phyloP scores from a whole-genome alignment of 768 basidiomycete genomes.

The Termitomyces sp. region DNA sequence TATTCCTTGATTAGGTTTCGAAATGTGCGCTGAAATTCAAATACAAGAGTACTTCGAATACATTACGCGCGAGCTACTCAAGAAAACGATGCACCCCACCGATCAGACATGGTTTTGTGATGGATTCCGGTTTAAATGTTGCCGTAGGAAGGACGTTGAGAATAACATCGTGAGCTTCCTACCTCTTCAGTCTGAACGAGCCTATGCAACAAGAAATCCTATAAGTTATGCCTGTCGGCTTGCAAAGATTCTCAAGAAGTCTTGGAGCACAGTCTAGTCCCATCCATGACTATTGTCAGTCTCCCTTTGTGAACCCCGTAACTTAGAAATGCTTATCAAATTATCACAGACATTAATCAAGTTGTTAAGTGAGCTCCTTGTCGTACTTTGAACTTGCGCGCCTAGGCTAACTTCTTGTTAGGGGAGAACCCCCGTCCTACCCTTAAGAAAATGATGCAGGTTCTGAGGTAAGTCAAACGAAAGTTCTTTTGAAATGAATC shows the following conservation, averaged over 20 bases:
- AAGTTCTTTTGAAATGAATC: too few relatives aligned
- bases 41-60: neutral
- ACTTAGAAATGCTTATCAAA: neutral
- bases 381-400: neutral
- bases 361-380: neutral
- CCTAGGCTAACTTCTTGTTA: neutral
- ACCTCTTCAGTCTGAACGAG: neutral
- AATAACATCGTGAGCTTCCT: constrained; percentile 4
- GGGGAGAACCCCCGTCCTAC: neutral
- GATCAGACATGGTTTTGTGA: neutral
- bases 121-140: neutral
- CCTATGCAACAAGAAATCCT: neutral
- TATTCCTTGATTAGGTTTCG: neutral
- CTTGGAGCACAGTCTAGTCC: neutral
- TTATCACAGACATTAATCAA: neutral
- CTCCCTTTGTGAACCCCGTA: neutral
- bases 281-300: constrained; percentile 3
- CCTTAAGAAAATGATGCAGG: constrained; percentile 2
- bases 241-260: constrained; percentile 7
- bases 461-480: neutral
- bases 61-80: neutral
- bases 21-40: neutral
- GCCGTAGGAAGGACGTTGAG: neutral
- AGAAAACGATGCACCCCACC: neutral
- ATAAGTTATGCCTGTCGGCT: constrained; percentile 6